A percentile compares a stretch with the other conserved stretches of the same genome.
Conservation (phyloP, 2,329 filamentous ascomycete genomes). For the Fusarium irregulare region DNA sequence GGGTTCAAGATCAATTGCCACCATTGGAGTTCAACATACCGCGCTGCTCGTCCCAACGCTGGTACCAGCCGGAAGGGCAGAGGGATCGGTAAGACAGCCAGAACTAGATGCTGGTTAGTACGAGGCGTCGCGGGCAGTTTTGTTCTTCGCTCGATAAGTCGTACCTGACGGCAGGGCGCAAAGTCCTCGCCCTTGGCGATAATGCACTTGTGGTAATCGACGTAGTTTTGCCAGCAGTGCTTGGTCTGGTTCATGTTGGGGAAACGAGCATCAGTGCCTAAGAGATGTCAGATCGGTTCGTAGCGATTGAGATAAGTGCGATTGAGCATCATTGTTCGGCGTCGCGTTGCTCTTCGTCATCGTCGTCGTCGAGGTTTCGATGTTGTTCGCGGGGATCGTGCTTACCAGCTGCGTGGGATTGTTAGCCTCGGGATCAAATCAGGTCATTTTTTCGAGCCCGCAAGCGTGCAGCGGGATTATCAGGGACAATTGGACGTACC, state of each 20-base stretch:
- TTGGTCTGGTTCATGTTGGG: constrained; percentile 98
- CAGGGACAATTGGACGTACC: constrained; percentile 69
- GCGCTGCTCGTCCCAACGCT: constrained; percentile 97
- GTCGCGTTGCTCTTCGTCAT: constrained; percentile 30
- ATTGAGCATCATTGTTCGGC: constrained; percentile 46
- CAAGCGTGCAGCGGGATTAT: constrained; percentile 52
- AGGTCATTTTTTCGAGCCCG: constrained; percentile 50
- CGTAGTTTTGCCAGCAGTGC: constrained; percentile 99
- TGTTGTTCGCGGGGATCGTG: constrained; percentile 26
- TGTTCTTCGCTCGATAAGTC: neutral
- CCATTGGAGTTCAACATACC: constrained; percentile 66
- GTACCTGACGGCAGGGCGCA: constrained; percentile 94
- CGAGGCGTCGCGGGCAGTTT: neutral
- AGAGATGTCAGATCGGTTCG: constrained; percentile 34
- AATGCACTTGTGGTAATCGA: constrained; percentile 99
- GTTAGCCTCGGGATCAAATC: constrained; percentile 57
- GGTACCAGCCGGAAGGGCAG: constrained; percentile 93
- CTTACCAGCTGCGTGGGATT: constrained; percentile 59
- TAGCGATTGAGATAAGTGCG: constrained; percentile 18
- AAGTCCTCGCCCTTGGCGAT: constrained; percentile 98
- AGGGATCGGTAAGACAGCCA: constrained; percentile 96
- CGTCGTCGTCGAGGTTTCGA: constrained; percentile 32
- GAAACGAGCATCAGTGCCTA: constrained; percentile 99
- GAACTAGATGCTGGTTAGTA: constrained; percentile 71
- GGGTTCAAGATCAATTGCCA: constrained; percentile 16